These are phyloP conservation scores for Nematodospora anomalae DNA, from an alignment of 1,139 yeast species.

Conservation along the genomic window DNA sequence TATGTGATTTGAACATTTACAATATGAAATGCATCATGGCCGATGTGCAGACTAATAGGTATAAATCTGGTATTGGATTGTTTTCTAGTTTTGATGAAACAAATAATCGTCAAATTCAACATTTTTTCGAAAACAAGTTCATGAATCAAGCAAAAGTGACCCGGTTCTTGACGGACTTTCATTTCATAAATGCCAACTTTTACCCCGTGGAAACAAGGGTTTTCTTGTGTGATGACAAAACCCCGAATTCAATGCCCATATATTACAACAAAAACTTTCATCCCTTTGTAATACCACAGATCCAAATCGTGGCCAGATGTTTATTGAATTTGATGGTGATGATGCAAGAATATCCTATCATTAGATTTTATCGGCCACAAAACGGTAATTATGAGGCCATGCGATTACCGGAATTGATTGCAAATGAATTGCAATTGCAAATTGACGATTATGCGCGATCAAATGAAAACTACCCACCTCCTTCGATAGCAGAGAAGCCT, in stretches of 20 bases:
- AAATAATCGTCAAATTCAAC: conserved; percentile 24
- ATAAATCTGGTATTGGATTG: conserved; percentile 40
- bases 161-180: conserved; percentile 30
- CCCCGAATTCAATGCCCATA: conserved; percentile 65
- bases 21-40: conserved; percentile 45
- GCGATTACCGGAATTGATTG: conserved; percentile 69
- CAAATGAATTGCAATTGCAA: conserved; percentile 66
- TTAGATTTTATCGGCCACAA: conserved; percentile 66
- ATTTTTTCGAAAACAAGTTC: conserved; percentile 30
- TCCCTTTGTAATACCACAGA: conserved; percentile 58
- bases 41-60: conserved; percentile 40
- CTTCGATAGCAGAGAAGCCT: conserved; percentile 55
- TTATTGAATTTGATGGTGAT: conserved; percentile 72
- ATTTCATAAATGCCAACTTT: conserved; percentile 29
- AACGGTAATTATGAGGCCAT: conserved; percentile 54
- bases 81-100: conserved; percentile 30
- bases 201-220: conserved; percentile 41
- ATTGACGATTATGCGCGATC: conserved; percentile 74
- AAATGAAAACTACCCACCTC: conserved; percentile 64
- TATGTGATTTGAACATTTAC: conserved; percentile 37
- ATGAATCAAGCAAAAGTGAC: conserved; percentile 32
- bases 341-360: conserved; percentile 86
- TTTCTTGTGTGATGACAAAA: conserved; percentile 36
- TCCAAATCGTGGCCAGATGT: conserved; percentile 58
- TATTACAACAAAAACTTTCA: conserved; percentile 70